Evolutionary conservation across 305 asterid species (phyloP).

Genomic region (Rubia tinctorum): DNA sequence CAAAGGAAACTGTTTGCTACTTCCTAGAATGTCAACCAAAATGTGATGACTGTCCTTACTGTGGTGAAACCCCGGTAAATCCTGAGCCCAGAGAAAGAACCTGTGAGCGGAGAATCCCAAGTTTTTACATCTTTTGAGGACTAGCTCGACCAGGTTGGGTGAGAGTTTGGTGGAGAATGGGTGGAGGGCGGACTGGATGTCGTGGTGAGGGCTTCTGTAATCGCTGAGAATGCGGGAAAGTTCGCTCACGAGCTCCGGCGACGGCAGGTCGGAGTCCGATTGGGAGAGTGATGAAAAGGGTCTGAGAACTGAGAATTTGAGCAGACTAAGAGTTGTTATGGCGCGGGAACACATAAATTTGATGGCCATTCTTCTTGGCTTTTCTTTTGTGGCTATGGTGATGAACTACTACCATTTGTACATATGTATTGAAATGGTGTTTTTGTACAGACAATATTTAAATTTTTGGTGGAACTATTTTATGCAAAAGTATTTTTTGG

Average conservation of each 20-base stretch:
- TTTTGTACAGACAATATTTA: no score
- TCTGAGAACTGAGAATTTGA: constrained; percentile 1
- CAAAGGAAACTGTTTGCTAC: constrained; percentile 79
- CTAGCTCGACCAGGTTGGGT: constrained; percentile 58
- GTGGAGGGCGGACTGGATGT: constrained; percentile 71
- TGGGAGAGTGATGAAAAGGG: constrained; percentile 13
- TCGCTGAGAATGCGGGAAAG: constrained; percentile 84
- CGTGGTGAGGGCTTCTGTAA: constrained; percentile 77
- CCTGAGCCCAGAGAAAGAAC: constrained; percentile 83
- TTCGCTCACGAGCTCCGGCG: constrained; percentile 60
- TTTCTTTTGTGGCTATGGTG: neutral
- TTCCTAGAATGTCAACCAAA: constrained; percentile 67
- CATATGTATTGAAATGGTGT: no score
- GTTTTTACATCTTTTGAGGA: constrained; percentile 72
- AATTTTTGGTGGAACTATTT: neutral
- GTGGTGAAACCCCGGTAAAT: constrained; percentile 55
- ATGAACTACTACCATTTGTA: neutral
- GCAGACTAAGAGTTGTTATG: neutral
- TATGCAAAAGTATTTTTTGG: neutral
- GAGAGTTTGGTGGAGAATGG: constrained; percentile 54
- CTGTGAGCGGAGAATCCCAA: constrained; percentile 92
- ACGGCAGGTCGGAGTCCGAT: constrained; percentile 21
- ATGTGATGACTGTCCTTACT: constrained; percentile 62
- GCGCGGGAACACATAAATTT: constrained; percentile 8
- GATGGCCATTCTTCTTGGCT: constrained; percentile 12